Base-by-base conservation (phyloP, 225 moss, liverwort and hornwort species). In the Ulota crispa region DNA sequence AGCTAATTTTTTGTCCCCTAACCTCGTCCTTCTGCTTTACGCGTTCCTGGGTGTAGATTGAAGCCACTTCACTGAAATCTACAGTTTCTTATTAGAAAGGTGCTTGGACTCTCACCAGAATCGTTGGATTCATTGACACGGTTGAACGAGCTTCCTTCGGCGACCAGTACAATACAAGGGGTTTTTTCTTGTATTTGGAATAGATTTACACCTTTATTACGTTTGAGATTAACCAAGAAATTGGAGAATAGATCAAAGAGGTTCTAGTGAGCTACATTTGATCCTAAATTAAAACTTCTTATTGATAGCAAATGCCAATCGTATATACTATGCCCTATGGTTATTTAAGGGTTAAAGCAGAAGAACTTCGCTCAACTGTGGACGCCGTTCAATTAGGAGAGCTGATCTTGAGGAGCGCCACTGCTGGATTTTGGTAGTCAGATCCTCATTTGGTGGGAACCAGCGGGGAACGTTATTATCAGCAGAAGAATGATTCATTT, bases 101-200 rank as follows among this genome's bases (percentile, higher is more conserved):
- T 31, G 37, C 19, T 70, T 76, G 13, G 34, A 73, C 61, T 68
- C 53, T 62, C 24, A 42, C 39, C 30, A 3, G 18, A 23, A 64
- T 56, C 10, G 66, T 2, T 56, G 52, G 74, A 74, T 73, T 57
- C 45, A 50, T 79, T 34, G 66, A 72, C 24, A 65, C 42, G 78
- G 71, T 63, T 43, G 63, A 43, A 76, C 18, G 76, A 36, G 55
- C 8, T 76, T 26, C 47, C n/a, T n/a, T n/a, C n/a, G n/a, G n/a
- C n/a, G n/a, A n/a, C n/a, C n/a, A n/a, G n/a, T n/a, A n/a, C n/a
- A n/a, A n/a, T n/a, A n/a, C n/a, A n/a, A n/a, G n/a, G n/a, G n/a
- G n/a, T n/a, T n/a, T n/a, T n/a, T n/a, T n/a, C n/a, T n/a, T n/a
- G n/a, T n/a, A n/a, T n/a, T n/a, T n/a, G n/a, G n/a, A n/a, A n/a